Base-by-base conservation (phyloP, 768 basidiomycete genomes). In the Lentinus tigrinus region DNA sequence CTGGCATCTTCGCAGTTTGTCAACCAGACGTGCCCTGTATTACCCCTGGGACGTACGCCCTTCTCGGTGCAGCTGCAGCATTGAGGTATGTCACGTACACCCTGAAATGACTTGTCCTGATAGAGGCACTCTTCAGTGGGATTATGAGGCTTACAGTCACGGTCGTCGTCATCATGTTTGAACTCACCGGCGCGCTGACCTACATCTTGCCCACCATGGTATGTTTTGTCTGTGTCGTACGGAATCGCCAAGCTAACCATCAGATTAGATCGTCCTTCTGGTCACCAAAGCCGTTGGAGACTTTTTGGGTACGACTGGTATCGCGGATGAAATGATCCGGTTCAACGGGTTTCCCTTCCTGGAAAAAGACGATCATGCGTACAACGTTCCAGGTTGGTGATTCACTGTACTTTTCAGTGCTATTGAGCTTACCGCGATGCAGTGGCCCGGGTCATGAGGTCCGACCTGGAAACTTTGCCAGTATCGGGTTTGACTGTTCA, bases 151-250 rank as follows among this genome's bases (percentile, higher is more conserved):
- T 98, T 57, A 99, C 97, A 0, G 94, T 98, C 26, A 93, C 95
- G 0, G 95, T 99, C 5, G 97, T 98, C 8, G 97, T 98, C 36
- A 95, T 99, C 73, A 98, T 99, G 95, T 98, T 98, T 70, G 96
- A 98, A 68, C 80, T 99, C 19, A 99, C 97, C 3, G 97, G 97
- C 13, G 96, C 97, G 6, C 72, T 98, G 67, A 98, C 94, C 19
- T 98, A 99, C 69, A 95, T 98, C 64, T 75, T 99, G 26, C 97
- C 97, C 6, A 95, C 94, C 14, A 99, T 99, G 97, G 96, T 95
- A 63, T 65, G 81, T 66, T 40, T 23, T 16, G 44, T 26, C 19
- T 42, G 2, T 24, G 2, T 42, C 3, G 26, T 6, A 5, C 19
- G n/a, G n/a, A n/a, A n/a, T n/a, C 14, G 6, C 7, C 17, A 2